Base-by-base conservation (phyloP, 257 asterid genomes). In the Solanum piurae region DNA sequence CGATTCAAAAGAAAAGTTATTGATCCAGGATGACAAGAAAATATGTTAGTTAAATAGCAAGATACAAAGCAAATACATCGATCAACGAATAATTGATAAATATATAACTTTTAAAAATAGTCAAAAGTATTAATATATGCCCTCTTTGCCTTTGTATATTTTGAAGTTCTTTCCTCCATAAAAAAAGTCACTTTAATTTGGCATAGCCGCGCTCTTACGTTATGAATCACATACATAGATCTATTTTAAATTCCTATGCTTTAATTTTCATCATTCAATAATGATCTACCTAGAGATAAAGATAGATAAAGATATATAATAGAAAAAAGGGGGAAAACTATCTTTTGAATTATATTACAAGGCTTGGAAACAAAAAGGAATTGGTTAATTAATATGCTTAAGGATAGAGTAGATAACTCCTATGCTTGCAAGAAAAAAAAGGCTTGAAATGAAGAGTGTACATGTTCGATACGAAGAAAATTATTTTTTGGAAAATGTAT, bases 151-250 rank as follows among this genome's bases (percentile, higher is more conserved):
- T 80, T 52, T 1, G 68, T 80, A 37, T 38, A 80, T 44, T 80
- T 80, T 80, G 66, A 80, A 80, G 18, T 80, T 80, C 29, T 80
- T 80, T 80, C 16, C 85, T 27, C 66, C 9, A 13, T 14, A 6
- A 46, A 46, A 79, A 80, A 13, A 20, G 44, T 49, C 42, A 80
- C 85, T 80, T 80, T 80, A 80, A 46, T 80, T 80, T 80, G 85
- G 85, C 85, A 80, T 80, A 27, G 68, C 84, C 84, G 84, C 84
- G 84, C 85, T 14, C 85, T 80, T 80, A 80, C 85, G 85, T 80
- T 80, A 46, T 80, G 85, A 80, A 46, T 80, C 85, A 46, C 66
- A 80, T 5, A 46, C 29, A 14, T 27, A 34, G 6, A 44, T 46
- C 60, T 46, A 12, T 71, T 31, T 66, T 42, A 79, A 25, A 46